These are phyloP conservation scores for Funneliformis caledonium DNA, from an alignment of 371 early-diverging fungal genomes.

Conservation along the genomic window DNA sequence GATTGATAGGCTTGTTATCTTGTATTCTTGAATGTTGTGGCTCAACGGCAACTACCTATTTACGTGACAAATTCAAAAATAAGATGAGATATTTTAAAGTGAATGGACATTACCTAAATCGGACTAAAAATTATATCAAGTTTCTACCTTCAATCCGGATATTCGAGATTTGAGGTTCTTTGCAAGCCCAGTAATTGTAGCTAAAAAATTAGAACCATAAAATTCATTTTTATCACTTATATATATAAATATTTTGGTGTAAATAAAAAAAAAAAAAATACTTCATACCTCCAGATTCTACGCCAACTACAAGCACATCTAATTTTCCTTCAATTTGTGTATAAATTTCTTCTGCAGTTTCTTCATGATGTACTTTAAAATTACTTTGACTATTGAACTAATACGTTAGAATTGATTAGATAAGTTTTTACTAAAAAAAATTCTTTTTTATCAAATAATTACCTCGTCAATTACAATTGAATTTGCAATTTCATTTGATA, in stretches of 20 bases:
- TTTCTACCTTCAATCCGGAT: conserved; percentile 58
- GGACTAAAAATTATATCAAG: conserved; percentile 9
- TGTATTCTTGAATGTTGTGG: conserved; percentile 67
- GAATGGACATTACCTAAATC: neutral
- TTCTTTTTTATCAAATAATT: conserved; percentile 16
- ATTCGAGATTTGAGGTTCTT: conserved; percentile 57
- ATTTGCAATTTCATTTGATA: conserved; percentile 60
- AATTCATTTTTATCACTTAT: too few relatives aligned
- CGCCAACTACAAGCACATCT: conserved; percentile 74
- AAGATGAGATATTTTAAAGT: neutral
- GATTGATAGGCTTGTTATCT: conserved; percentile 39
- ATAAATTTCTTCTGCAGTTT: conserved; percentile 71
- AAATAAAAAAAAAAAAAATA: neutral
- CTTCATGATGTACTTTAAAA: conserved; percentile 45
- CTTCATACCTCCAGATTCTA: conserved; percentile 64
- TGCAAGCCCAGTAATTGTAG: conserved; percentile 67
- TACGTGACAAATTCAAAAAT: neutral
- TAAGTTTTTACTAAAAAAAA: neutral
- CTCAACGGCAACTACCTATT: conserved; percentile 70
- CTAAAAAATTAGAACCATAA: neutral
- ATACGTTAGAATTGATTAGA: neutral
- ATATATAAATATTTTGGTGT: neutral
- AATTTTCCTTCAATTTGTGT: conserved; percentile 60
- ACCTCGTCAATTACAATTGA: conserved; percentile 76
- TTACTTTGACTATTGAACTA: conserved; percentile 43